Evolutionary conservation across 1,139 yeast species (phyloP).

Genomic region (Pichia sp.): DNA sequence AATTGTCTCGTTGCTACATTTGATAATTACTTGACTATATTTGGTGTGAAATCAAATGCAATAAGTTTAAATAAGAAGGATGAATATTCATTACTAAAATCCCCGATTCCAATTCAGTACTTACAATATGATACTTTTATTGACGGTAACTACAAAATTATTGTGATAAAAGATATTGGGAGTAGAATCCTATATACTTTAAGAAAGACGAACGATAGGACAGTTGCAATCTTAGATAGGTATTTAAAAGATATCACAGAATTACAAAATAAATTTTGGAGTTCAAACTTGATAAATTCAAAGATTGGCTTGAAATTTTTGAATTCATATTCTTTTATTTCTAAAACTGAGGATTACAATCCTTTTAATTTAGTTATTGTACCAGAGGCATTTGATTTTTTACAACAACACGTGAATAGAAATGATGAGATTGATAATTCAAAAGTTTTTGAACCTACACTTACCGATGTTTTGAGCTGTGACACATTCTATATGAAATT

Average conservation of each 20-base stretch:
- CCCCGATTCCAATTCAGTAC: slow-evolving; percentile 28
- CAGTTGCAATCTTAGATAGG: slow-evolving; percentile 20
- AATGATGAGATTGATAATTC: neutral
- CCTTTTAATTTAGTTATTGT: slow-evolving; percentile 2
- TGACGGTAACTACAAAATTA: slow-evolving; percentile 16
- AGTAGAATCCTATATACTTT: slow-evolving; percentile 15
- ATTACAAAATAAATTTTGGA: slow-evolving; percentile 20
- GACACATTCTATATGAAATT: slow-evolving; percentile 34
- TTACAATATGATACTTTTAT: slow-evolving; percentile 13
- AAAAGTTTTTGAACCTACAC: slow-evolving; percentile 4
- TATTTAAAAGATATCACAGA: slow-evolving; percentile 20
- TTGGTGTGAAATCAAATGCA: slow-evolving; percentile 16
- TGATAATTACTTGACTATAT: slow-evolving; percentile 26
- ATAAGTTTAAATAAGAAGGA: slow-evolving; percentile 14
- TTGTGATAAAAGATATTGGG: slow-evolving; percentile 22
- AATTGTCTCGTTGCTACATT: slow-evolving; percentile 20
- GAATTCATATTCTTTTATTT: slow-evolving; percentile 20
- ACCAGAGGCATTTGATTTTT: slow-evolving; percentile 26
- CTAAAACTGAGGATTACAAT: slow-evolving; percentile 6
- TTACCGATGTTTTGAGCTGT: slow-evolving; percentile 41
- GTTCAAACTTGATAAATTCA: slow-evolving; percentile 9
- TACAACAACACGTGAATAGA: slow-evolving; percentile 25
- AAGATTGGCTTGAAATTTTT: slow-evolving; percentile 19
- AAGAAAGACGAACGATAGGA: slow-evolving; percentile 18
- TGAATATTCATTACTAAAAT: slow-evolving; percentile 17